A percentile compares a stretch with the other conserved stretches of the same genome.
phyloP scores from a whole-genome alignment of 805 yeast genomes.

The Schizosaccharomyces lindneri region DNA sequence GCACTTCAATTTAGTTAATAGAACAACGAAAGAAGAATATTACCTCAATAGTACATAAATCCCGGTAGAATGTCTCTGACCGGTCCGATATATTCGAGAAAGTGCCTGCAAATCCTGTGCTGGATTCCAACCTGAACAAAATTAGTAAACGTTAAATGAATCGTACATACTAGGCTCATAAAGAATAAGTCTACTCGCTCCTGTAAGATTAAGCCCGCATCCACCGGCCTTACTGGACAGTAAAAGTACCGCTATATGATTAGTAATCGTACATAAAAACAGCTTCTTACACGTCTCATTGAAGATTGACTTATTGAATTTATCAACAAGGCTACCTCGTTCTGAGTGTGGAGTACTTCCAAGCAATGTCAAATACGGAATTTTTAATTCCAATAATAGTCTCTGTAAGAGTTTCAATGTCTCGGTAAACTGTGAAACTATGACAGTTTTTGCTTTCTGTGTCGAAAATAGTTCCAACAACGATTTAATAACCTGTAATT shows the following conservation, averaged over 20 bases:
- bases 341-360: constrained; percentile 53
- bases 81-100: constrained; percentile 89
- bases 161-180: constrained; percentile 36
- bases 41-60: constrained; percentile 43
- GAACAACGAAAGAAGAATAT: too few species aligned
- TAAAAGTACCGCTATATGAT: constrained; percentile 20
- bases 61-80: constrained; percentile 54
- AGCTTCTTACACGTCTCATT: constrained; percentile 21
- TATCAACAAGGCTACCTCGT: constrained; percentile 39
- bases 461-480: not conserved
- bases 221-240: constrained; percentile 78
- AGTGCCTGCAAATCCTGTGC: constrained; percentile 78
- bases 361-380: constrained; percentile 43
- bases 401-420: constrained; percentile 56
- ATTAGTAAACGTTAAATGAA: not conserved
- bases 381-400: constrained; percentile 23
- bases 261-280: not conserved
- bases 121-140: constrained; percentile 70
- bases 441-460: constrained; percentile 39
- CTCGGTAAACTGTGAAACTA: constrained; percentile 71
- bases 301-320: constrained; percentile 30
- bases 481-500: not conserved
- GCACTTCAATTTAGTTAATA: constrained; percentile 21
- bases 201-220: constrained; percentile 67
- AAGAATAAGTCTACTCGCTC: constrained; percentile 64